Evolutionary conservation across 1,284 basidiomycete genomes (phyloP).

Genomic region (Leccinum fuscescens): DNA sequence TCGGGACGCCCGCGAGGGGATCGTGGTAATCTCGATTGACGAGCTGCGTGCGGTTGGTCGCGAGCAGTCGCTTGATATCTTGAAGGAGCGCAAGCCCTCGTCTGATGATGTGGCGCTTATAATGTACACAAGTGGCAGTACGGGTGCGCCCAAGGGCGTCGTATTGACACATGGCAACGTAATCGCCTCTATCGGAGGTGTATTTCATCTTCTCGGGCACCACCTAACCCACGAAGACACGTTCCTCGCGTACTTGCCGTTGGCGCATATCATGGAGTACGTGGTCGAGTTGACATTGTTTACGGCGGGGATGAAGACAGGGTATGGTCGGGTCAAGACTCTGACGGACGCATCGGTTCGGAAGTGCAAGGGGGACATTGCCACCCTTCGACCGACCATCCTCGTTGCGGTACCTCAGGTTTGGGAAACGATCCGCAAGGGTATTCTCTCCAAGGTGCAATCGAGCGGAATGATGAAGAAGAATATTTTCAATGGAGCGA

Average conservation of each 20-base stretch:
- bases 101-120: constrained; percentile 79
- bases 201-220: constrained; percentile 76
- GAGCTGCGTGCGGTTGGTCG: constrained; percentile 69
- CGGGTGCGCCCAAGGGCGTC: constrained; percentile 93
- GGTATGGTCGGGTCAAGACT: constrained; percentile 95
- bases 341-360: constrained; percentile 89
- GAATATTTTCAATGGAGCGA: constrained; percentile 69
- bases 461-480: constrained; percentile 67
- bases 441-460: constrained; percentile 81
- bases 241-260: constrained; percentile 89
- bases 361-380: constrained; percentile 88
- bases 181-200: constrained; percentile 79
- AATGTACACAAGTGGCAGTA: constrained; percentile 97
- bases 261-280: constrained; percentile 89
- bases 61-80: constrained; percentile 48
- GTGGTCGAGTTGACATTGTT: constrained; percentile 72
- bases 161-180: constrained; percentile 88
- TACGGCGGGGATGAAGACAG: constrained; percentile 72
- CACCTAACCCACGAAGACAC: constrained; percentile 69
- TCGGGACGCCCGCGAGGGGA: constrained; percentile 47
- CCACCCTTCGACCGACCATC: constrained; percentile 77
- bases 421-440: constrained; percentile 92
- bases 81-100: constrained; percentile 56
- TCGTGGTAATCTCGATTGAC: constrained; percentile 66
- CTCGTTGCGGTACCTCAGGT: constrained; percentile 93